Conservation (phyloP, 1,284 basidiomycete genomes). For the Naganishia sp. region DNA sequence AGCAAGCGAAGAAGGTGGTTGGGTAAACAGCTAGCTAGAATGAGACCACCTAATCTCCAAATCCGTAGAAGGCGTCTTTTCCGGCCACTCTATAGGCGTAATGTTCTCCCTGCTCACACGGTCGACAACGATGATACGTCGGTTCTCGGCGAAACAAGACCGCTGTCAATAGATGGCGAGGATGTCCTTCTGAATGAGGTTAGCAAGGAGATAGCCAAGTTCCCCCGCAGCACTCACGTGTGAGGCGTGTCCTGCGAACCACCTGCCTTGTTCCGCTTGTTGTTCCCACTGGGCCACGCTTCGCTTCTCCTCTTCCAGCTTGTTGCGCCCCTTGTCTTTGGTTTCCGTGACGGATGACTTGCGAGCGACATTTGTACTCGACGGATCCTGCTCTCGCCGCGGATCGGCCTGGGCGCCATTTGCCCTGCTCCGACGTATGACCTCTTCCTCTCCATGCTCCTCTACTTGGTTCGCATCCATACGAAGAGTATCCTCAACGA, state of each 20-base stretch:
- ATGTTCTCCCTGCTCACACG: conserved; percentile 11
- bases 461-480: conserved; percentile 47
- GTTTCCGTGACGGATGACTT: neutral
- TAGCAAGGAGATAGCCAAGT: neutral
- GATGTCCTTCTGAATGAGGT: neutral
- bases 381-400: too few species aligned
- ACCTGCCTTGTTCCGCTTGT: conserved; percentile 40
- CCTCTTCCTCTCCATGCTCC: conserved; percentile 4
- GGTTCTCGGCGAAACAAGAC: neutral
- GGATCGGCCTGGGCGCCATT: neutral
- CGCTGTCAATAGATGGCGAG: conserved; percentile 17
- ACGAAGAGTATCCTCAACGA: conserved; percentile 64
- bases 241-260: neutral
- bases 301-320: conserved; percentile 35
- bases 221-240: neutral
- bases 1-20: too few species aligned
- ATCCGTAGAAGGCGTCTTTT: conserved; percentile 64
- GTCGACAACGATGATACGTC: conserved; percentile 5
- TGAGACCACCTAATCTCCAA: conserved; percentile 66
- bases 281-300: conserved; percentile 45
- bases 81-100: conserved; percentile 33
- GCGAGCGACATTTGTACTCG: too few species aligned
- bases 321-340: conserved; percentile 11
- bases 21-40: too few species aligned
- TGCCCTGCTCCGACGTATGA: neutral